phyloP scores from a whole-genome alignment of 164 flowering plant species.

The Nymphaea colorata region DNA sequence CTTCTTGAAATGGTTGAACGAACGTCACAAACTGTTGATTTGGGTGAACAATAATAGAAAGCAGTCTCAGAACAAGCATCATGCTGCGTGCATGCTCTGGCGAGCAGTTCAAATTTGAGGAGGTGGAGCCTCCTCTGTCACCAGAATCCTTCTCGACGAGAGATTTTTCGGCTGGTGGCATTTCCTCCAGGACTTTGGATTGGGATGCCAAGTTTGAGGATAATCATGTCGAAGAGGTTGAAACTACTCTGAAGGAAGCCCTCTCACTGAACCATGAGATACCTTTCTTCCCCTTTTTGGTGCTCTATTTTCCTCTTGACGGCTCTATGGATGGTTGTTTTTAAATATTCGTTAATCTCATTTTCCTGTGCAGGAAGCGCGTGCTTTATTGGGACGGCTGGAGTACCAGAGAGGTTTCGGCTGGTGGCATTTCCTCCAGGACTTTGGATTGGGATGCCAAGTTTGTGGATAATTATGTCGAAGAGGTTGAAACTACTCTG shows the following conservation, averaged over 20 bases:
- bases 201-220: conserved; percentile 85
- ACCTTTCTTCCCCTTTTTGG: not conserved
- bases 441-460: no score
- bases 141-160: conserved; percentile 90
- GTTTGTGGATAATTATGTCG: no score
- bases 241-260: conserved; percentile 89
- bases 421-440: no score
- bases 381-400: conserved; percentile 90
- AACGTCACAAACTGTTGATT: no score
- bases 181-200: conserved; percentile 73
- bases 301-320: not conserved
- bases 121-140: conserved; percentile 44
- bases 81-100: conserved; percentile 99
- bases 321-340: not conserved
- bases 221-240: conserved; percentile 76
- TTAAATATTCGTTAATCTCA: conserved; percentile 3
- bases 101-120: conserved; percentile 92
- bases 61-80: conserved; percentile 7
- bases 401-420: no score
- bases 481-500: no score
- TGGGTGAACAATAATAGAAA: no score
- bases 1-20: no score
- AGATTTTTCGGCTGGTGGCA: conserved; percentile 80
- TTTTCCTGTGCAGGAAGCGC: conserved; percentile 58
- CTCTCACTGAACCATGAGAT: conserved; percentile 96